These are phyloP conservation scores for Penicillium atrosanguineum DNA, from an alignment of 495 filamentous ascomycete genomes.

Conservation along the genomic window DNA sequence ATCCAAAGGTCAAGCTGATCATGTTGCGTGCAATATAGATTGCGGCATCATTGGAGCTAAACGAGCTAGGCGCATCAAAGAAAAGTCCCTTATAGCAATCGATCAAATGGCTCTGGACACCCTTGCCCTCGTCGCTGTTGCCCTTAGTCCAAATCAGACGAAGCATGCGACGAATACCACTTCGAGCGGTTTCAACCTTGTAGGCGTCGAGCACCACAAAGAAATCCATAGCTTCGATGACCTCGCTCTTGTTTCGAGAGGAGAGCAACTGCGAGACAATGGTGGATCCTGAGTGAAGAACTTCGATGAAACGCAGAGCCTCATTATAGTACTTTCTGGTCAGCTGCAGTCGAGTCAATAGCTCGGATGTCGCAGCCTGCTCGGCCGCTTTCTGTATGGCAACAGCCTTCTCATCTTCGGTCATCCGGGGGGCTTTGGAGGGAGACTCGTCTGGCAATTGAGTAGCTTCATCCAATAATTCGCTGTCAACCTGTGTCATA, in stretches of 20 bases:
- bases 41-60: slow-evolving; percentile 84
- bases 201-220: slow-evolving; percentile 93
- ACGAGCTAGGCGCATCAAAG: slow-evolving; percentile 87
- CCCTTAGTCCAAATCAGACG: slow-evolving; percentile 98
- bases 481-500: slow-evolving; percentile 64
- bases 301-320: slow-evolving; percentile 90
- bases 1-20: slow-evolving; percentile 96
- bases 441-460: slow-evolving; percentile 65
- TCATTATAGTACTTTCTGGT: slow-evolving; percentile 88
- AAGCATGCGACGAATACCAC: slow-evolving; percentile 90
- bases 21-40: slow-evolving; percentile 97
- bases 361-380: slow-evolving; percentile 70
- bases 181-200: slow-evolving; percentile 86
- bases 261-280: slow-evolving; percentile 82
- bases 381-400: slow-evolving; percentile 66
- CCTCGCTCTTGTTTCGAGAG: slow-evolving; percentile 94
- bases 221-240: slow-evolving; percentile 99
- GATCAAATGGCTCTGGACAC: slow-evolving; percentile 93
- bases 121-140: slow-evolving; percentile 98
- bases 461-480: slow-evolving; percentile 86
- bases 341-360: slow-evolving; percentile 78
- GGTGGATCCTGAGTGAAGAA: slow-evolving; percentile 76
- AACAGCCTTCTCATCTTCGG: slow-evolving; percentile 53
- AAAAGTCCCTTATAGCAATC: slow-evolving; percentile 96
- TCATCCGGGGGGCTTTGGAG: slow-evolving; percentile 59